Percentiles rank a stretch among this genome's conserved stretches.
Evolutionary conservation across 306 rosid species (phyloP).

Genomic region (apple (Malus domestica)): ASM211411v1 NC_041793.1:7357501-7358000

Average conservation of each 20-base stretch:
- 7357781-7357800: not conserved
- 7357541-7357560: not conserved
- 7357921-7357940: too few species aligned
- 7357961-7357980: too few species aligned
- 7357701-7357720: not conserved
- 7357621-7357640: not conserved
- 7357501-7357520: not conserved
- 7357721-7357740: not conserved
- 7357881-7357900: too few species aligned
- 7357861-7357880: not conserved
- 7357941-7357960: too few species aligned
- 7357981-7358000: too few species aligned
- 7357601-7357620: not conserved
- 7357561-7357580: not conserved
- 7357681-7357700: not conserved
- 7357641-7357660: not conserved
- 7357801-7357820: not conserved
- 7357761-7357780: not conserved
- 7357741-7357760: not conserved
- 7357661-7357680: not conserved
- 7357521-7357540: not conserved
- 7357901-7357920: too few species aligned
- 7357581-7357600: not conserved
- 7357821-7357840: too few species aligned
- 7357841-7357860: too few species aligned